Conservation (phyloP, 2,329 filamentous ascomycete species). For the Microsporum canis region DNA sequence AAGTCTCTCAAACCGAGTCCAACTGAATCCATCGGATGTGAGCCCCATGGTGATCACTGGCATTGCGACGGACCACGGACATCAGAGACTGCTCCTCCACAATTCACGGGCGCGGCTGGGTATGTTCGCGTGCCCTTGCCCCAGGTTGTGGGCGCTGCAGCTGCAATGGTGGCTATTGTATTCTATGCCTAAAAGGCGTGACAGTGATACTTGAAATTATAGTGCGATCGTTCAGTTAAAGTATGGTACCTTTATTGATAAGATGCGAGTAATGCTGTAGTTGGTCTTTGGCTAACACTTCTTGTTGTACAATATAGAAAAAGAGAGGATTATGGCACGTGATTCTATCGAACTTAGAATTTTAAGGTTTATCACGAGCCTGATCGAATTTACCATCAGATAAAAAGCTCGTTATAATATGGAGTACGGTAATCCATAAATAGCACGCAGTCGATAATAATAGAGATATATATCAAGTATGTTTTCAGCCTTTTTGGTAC, state of each 20-base stretch:
- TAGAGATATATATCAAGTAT: too few relatives aligned
- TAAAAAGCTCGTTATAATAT: too few relatives aligned
- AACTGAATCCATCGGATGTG: slow-evolving; percentile 15
- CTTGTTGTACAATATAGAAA: neutral
- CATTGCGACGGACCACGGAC: slow-evolving; percentile 10
- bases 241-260: neutral
- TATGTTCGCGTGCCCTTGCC: slow-evolving; percentile 1
- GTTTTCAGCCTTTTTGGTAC: too few relatives aligned
- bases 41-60: slow-evolving; percentile 18
- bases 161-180: slow-evolving; percentile 4
- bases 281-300: neutral
- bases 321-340: neutral
- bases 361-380: neutral
- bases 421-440: too few relatives aligned
- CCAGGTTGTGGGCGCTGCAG: neutral
- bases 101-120: slow-evolving; percentile 8
- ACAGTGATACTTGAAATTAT: neutral
- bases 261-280: neutral
- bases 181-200: slow-evolving; percentile 1
- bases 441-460: too few relatives aligned
- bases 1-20: slow-evolving; percentile 10
- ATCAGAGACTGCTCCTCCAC: neutral
- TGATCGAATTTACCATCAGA: neutral
- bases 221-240: too few relatives aligned
- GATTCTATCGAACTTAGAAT: neutral